A percentile compares a stretch with the other conserved stretches of the same genome.
These are phyloP conservation scores for Blastobotrys serpentis DNA, from an alignment of 1,139 yeast genomes.

Conservation along the genomic window DNA sequence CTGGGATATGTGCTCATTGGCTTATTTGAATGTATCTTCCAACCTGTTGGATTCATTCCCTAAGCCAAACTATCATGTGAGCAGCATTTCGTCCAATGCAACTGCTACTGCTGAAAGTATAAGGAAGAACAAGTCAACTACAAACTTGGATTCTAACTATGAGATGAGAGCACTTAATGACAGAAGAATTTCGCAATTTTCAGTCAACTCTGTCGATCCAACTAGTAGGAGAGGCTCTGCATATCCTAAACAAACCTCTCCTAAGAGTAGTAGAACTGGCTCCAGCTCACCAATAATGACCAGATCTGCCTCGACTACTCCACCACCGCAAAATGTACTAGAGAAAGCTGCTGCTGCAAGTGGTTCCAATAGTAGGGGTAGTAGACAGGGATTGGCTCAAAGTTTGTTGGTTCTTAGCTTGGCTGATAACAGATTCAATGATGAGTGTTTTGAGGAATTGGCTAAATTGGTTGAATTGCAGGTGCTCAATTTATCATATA, in stretches of 20 bases:
- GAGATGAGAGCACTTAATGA: slow-evolving; percentile 21
- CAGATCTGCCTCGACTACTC: neutral
- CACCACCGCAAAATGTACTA: slow-evolving; percentile 4
- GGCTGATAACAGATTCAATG: slow-evolving; percentile 82
- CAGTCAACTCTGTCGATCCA: slow-evolving; percentile 29
- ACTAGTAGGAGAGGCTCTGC: slow-evolving; percentile 8
- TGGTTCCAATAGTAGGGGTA: slow-evolving; percentile 7
- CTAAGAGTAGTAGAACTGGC: slow-evolving; percentile 7
- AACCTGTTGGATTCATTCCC: slow-evolving; percentile 72
- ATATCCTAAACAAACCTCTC: slow-evolving; percentile 5
- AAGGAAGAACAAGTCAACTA: slow-evolving; percentile 10
- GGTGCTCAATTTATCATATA: slow-evolving; percentile 74
- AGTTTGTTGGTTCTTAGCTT: slow-evolving; percentile 59
- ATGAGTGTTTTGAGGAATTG: slow-evolving; percentile 71
- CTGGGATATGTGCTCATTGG: slow-evolving; percentile 61
- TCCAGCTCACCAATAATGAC: slow-evolving; percentile 1
- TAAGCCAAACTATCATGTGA: slow-evolving; percentile 35
- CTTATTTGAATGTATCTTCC: slow-evolving; percentile 71
- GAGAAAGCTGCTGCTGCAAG: neutral
- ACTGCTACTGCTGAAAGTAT: neutral
- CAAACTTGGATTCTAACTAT: slow-evolving; percentile 23
- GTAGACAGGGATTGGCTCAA: slow-evolving; percentile 19
- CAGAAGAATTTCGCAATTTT: slow-evolving; percentile 27
- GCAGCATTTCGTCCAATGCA: slow-evolving; percentile 22
- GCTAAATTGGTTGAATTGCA: slow-evolving; percentile 60